Base-by-base conservation (phyloP, 768 basidiomycete genomes). In the Amyloporia xantha region DNA sequence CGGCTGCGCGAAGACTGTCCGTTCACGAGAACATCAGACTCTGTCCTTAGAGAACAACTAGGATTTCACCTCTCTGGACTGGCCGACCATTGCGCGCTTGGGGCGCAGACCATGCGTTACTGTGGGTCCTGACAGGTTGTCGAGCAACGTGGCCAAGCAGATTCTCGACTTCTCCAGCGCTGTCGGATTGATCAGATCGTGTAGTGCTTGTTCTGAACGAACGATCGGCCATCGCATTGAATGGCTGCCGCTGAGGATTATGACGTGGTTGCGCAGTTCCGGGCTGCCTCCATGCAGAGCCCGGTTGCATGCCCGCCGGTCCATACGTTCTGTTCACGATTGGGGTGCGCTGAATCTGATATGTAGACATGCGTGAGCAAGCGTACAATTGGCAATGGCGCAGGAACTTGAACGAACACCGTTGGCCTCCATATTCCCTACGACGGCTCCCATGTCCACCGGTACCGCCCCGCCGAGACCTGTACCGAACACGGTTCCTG, bases 321-420 rank as follows among this genome's bases (percentile, higher is more conserved):
- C 54, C 50, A 48, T 59, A 24, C 11, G 67, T 72, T 44, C 82
- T 79, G 59, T 73, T 74, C 10, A 75, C 68, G 38, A 86, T 68
- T 5, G 85, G 84, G 5, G 84, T 86, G 41, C 85, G 69, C 62
- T 86, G 86, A 39, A 84, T 75, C 86, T 89, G n/a, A n/a, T n/a
- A 5, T 25, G 7, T 21, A 17, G 36, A n/a, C n/a, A n/a, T n/a
- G n/a, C n/a, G n/a, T n/a, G n/a, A n/a, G n/a, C n/a, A 12, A n/a
- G n/a, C n/a, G n/a, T 12, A 15, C 24, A 19, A 20, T 12, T 35
- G 41, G 13, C 36, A 23, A 27, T 20, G n/a, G 28, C 3, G n/a
- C n/a, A 20, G 9, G 44, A 20, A 46, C 2, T 7, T 11, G 23
- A 5, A 9, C 68, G 43, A 64, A 84, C 87, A 53, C 82, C 78